Conservation (phyloP, 441 rosid genomes). For the Gossypium lobatum region DNA sequence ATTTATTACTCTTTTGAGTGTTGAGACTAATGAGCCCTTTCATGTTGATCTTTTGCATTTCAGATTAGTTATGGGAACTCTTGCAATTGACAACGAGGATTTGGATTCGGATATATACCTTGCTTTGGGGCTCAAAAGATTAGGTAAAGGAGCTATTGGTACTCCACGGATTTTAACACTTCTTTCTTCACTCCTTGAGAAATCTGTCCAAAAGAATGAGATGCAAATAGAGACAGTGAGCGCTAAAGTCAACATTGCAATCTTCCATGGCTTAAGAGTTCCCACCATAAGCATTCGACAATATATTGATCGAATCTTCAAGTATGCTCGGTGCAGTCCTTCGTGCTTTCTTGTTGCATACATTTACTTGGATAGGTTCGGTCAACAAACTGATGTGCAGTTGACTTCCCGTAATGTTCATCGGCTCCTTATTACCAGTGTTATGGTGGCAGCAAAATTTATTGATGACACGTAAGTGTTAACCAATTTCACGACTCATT, state of each 20-base stretch:
- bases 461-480: conserved; percentile 62
- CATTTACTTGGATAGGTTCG: conserved; percentile 59
- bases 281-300: conserved; percentile 58
- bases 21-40: conserved; percentile 10
- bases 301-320: conserved; percentile 74
- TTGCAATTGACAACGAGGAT: conserved; percentile 26
- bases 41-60: conserved; percentile 24
- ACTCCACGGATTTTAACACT: conserved; percentile 45
- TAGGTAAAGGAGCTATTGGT: conserved; percentile 35
- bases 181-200: conserved; percentile 62
- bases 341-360: conserved; percentile 78
- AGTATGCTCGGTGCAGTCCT: conserved; percentile 75
- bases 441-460: conserved; percentile 75
- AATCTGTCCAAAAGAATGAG: conserved; percentile 43
- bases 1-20: background rate
- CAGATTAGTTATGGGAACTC: conserved; percentile 43
- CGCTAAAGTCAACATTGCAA: conserved; percentile 28
- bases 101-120: conserved; percentile 42
- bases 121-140: conserved; percentile 49
- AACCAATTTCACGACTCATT: background rate
- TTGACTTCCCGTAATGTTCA: conserved; percentile 67
- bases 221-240: conserved; percentile 23
- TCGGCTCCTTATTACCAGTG: conserved; percentile 72
- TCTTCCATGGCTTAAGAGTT: conserved; percentile 64
- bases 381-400: conserved; percentile 35